Evolutionary conservation across 257 asterid genomes (phyloP).

Genomic region (Ophiorrhiza pumila): DNA sequence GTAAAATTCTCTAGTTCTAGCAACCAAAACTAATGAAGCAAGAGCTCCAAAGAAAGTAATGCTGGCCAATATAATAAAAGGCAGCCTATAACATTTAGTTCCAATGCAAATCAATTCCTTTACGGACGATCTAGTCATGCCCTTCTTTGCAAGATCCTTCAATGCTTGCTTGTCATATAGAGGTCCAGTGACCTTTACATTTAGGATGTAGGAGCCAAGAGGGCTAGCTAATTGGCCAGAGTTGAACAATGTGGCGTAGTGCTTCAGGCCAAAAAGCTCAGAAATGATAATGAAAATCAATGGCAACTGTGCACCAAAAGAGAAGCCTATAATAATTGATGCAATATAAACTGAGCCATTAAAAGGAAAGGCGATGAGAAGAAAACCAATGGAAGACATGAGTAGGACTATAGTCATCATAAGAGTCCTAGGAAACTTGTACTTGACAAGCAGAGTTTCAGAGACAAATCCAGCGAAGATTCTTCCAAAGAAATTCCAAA

Average conservation of each 20-base stretch:
- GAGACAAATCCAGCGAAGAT: slow-evolving; percentile 20
- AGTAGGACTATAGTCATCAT: slow-evolving; percentile 19
- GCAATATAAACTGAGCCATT: slow-evolving; percentile 19
- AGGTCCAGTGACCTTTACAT: slow-evolving; percentile 24
- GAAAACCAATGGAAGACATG: slow-evolving; percentile 12
- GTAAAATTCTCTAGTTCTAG: slow-evolving; percentile 18
- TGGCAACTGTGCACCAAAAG: slow-evolving; percentile 25
- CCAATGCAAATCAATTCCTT: slow-evolving; percentile 24
- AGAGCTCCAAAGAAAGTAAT: slow-evolving; percentile 17
- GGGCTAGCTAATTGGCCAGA: slow-evolving; percentile 27
- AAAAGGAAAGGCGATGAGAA: slow-evolving; percentile 20
- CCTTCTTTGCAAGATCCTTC: slow-evolving; percentile 17
- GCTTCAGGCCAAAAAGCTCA: slow-evolving; percentile 19
- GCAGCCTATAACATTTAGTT: slow-evolving; percentile 10
- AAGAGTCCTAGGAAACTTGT: slow-evolving; percentile 23
- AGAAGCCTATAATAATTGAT: slow-evolving; percentile 17
- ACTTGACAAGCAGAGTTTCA: slow-evolving; percentile 17
- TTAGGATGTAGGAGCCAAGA: slow-evolving; percentile 21
- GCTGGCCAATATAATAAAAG: slow-evolving; percentile 17
- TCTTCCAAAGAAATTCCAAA: slow-evolving; percentile 25
- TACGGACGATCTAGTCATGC: slow-evolving; percentile 12
- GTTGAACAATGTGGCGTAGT: slow-evolving; percentile 21
- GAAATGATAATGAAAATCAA: slow-evolving; percentile 20
- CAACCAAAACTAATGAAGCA: slow-evolving; percentile 16
- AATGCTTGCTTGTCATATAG: slow-evolving; percentile 21